Evolutionary conservation across 2,329 filamentous ascomycete species (phyloP), one percentile per base, ranked within the genome.

Genomic region (Aspergillus latus): DNA sequence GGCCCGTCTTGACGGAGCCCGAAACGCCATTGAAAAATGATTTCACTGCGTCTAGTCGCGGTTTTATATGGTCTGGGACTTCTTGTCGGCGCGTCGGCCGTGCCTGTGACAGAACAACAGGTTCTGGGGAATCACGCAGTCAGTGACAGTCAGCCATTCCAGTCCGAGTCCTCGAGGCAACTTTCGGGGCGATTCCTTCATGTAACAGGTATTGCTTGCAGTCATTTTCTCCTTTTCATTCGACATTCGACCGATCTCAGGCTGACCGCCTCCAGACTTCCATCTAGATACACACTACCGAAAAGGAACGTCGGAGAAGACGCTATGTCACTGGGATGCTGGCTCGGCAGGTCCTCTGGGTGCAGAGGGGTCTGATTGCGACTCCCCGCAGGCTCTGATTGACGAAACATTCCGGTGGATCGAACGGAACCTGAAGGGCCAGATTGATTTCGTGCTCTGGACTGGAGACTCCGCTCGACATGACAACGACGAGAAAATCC

Each of bases 321-420:
- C 84, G 60, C 87, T 88, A 59, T 99, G 94, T 74, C 94, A 99
- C 70, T 82, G 87, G 55, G 87, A 87, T 57, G 78, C 84, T 58
- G 94, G 94, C 10, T 78, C 84, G 5, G 89, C 93, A 6, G 93
- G 92, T 45, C 80, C 83, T 49, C 94, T 91, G 69, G 94, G 94
- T 66, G 88, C 92, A 54, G 90, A 94, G 73, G 91, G 87, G 1
- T 89, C 89, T 7, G 89, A 91, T 58, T 99, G 94, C 80, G 94
- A 99, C 76, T 84, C 90, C 2, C 93, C 94, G 0, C 75, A 87
- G 57, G 78, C 87, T 0, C 84, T 99, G 15, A 79, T 96, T 59
- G 89, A 97, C 72, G 88, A 90, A 65, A 97, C 93, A 0, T 90
- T 97, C 68, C 82, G 87, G 67, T 99, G 93, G 93, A 88, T 99